These are phyloP conservation scores for Pythium aquatile DNA, from an alignment of 352 stramenopile species.

Conservation along the genomic window DNA sequence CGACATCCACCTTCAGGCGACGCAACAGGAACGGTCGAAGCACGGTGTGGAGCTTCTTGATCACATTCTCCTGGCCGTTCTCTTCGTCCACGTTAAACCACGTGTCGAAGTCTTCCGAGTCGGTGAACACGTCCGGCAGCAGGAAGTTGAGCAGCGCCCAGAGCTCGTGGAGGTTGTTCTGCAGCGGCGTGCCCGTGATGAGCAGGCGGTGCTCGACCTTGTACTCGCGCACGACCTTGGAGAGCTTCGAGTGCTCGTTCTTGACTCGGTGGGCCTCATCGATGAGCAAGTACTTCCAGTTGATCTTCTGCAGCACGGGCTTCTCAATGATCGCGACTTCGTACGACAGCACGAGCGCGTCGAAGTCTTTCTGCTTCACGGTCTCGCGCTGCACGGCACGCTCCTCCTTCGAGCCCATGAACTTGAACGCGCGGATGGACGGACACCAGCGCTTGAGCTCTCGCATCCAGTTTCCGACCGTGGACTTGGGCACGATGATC, in stretches of 20 bases:
- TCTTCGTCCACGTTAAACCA: conserved; percentile 99
- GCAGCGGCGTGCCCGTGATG: conserved; percentile 97
- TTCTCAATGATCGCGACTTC: conserved; percentile 96
- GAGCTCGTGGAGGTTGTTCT: conserved; percentile 99
- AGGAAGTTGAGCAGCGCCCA: conserved; percentile 99
- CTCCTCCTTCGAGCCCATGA: conserved; percentile 95
- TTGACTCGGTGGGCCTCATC: conserved; percentile 99
- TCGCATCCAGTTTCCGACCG: conserved; percentile 98
- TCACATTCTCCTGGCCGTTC: conserved; percentile 95
- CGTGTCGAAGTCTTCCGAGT: conserved; percentile 97
- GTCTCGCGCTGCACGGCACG: conserved; percentile 91
- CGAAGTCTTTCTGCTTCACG: conserved; percentile 83
- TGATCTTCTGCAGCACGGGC: conserved; percentile 90
- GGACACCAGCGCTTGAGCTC: conserved; percentile 98
- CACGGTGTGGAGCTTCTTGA: conserved; percentile 97
- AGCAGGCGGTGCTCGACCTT: conserved; percentile 95
- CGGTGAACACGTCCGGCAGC: conserved; percentile 92
- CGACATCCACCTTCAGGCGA: conserved; percentile 97
- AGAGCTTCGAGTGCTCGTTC: conserved; percentile 94
- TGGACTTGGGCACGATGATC: conserved; percentile 98
- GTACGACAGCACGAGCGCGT: conserved; percentile 92
- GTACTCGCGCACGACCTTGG: conserved; percentile 79
- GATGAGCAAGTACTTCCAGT: conserved; percentile 97
- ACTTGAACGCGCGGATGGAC: conserved; percentile 92
- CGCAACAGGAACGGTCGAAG: conserved; percentile 97